phyloP scores from a whole-genome alignment of 2,329 filamentous ascomycete genomes.

The Ceratocystiopsis minuta region DNA sequence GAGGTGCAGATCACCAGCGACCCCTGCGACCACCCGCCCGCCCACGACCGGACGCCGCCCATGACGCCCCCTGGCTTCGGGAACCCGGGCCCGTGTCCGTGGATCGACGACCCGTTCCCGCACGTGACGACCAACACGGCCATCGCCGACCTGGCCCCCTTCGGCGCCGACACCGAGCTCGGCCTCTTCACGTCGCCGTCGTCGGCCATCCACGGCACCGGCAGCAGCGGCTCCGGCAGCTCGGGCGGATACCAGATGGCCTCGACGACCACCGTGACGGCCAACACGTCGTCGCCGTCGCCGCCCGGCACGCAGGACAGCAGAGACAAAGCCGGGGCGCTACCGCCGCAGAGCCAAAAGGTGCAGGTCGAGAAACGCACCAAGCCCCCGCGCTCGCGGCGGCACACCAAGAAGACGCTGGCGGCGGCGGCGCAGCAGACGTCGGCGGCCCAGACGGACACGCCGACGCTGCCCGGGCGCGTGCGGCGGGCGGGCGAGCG shows the following conservation, averaged over 20 bases:
- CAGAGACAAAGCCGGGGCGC: no score
- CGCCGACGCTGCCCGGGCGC: not conserved
- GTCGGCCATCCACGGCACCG: not conserved
- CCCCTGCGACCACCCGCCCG: slow-evolving; percentile 7
- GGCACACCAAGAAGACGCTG: not conserved
- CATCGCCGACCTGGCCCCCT: no score
- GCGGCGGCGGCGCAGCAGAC: no score
- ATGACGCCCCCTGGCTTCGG: not conserved
- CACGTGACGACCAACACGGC: no score
- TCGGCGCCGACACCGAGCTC: not conserved
- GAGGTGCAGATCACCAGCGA: slow-evolving; percentile 28
- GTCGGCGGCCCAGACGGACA: not conserved
- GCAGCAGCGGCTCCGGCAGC: not conserved
- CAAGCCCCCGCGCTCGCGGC: no score
- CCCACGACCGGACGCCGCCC: slow-evolving; percentile 2
- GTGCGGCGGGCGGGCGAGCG: slow-evolving; percentile 8
- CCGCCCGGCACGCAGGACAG: not conserved
- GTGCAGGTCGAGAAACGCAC: no score
- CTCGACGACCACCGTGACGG: slow-evolving; percentile 2
- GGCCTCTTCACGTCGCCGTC: not conserved
- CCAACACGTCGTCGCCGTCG: slow-evolving; percentile 2
- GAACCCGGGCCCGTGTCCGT: not conserved
- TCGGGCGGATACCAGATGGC: not conserved
- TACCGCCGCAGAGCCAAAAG: no score
- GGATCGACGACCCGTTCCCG: slow-evolving; percentile 6